Evolutionary conservation across 2,329 filamentous ascomycete genomes (phyloP).

Genomic region (Penicillium sp.): DNA sequence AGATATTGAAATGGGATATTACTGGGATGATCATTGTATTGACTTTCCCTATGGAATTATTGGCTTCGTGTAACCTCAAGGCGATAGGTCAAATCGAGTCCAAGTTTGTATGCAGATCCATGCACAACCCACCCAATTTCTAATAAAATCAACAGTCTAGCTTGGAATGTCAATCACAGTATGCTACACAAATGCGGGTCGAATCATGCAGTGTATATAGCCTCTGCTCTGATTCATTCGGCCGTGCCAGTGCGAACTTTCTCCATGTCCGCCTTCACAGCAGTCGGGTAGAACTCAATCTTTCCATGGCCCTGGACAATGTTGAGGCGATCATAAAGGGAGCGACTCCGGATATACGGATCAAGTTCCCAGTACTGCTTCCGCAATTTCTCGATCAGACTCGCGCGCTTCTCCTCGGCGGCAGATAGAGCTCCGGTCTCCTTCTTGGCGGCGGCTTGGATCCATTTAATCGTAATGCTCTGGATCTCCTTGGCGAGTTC

Average conservation of each 20-base stretch:
- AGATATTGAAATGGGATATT: not conserved
- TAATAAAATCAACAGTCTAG: not conserved
- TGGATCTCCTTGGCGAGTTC: slow-evolving; percentile 73
- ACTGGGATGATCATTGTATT: not conserved
- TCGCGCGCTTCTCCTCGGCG: slow-evolving; percentile 58
- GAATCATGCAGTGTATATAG: not conserved
- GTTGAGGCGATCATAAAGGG: slow-evolving; percentile 80
- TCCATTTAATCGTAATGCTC: slow-evolving; percentile 72
- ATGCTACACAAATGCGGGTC: not conserved
- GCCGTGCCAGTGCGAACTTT: not conserved
- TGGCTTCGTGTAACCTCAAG: not conserved
- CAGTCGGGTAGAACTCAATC: slow-evolving; percentile 66
- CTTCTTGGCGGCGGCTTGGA: slow-evolving; percentile 52
- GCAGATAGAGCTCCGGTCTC: slow-evolving; percentile 47
- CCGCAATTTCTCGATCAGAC: slow-evolving; percentile 63
- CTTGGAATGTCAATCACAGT: not conserved
- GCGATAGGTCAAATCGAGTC: not conserved
- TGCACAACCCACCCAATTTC: not conserved
- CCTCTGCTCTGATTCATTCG: slow-evolving; percentile 4
- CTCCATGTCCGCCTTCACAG: slow-evolving; percentile 16
- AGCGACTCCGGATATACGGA: slow-evolving; percentile 78
- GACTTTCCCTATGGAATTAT: not conserved
- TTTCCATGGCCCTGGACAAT: slow-evolving; percentile 67
- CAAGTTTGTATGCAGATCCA: not conserved
- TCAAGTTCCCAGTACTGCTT: slow-evolving; percentile 87